These are phyloP conservation scores for Alloascoidea africana DNA, from an alignment of 805 yeast species.

Conservation along the genomic window DNA sequence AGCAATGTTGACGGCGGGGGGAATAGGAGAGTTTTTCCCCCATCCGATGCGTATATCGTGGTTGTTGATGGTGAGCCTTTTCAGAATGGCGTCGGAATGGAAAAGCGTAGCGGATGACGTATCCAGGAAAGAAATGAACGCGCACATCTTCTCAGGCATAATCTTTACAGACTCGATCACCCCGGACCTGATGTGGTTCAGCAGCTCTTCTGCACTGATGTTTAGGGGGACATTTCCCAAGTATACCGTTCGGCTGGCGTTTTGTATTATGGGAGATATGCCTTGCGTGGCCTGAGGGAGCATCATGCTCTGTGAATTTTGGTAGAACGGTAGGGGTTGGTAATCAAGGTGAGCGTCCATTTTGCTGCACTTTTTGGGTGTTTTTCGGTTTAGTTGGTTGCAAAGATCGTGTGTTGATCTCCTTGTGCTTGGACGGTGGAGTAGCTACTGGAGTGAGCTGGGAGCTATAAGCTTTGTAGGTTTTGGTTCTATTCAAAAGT, in stretches of 20 bases:
- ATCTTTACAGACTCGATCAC: slow-evolving; percentile 64
- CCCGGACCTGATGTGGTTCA: slow-evolving; percentile 87
- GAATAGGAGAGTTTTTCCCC: slow-evolving; percentile 63
- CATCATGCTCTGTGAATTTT: too few species aligned
- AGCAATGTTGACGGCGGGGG: slow-evolving; percentile 58
- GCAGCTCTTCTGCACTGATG: slow-evolving; percentile 61
- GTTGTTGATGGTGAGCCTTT: slow-evolving; percentile 64
- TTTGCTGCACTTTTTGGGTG: too few species aligned
- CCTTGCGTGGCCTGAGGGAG: too few species aligned
- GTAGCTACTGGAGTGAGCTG: too few species aligned
- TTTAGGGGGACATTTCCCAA: slow-evolving; percentile 78
- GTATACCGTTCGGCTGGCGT: slow-evolving; percentile 60
- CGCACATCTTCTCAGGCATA: slow-evolving; percentile 77
- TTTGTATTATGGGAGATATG: too few species aligned
- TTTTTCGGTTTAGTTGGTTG: too few species aligned
- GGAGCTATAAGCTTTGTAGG: too few species aligned
- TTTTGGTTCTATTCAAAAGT: too few species aligned
- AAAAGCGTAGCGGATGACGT: slow-evolving; percentile 79
- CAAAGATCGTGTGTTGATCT: too few species aligned
- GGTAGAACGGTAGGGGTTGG: too few species aligned
- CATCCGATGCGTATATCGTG: slow-evolving; percentile 82
- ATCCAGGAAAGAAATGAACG: slow-evolving; percentile 79
- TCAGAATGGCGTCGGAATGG: slow-evolving; percentile 85
- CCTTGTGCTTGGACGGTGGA: too few species aligned
- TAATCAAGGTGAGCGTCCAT: too few species aligned